A percentile compares a stretch with the other conserved stretches of the same genome.
These are phyloP conservation scores for Ramaria sp. DNA, from an alignment of 768 basidiomycete genomes.

Conservation along the genomic window DNA sequence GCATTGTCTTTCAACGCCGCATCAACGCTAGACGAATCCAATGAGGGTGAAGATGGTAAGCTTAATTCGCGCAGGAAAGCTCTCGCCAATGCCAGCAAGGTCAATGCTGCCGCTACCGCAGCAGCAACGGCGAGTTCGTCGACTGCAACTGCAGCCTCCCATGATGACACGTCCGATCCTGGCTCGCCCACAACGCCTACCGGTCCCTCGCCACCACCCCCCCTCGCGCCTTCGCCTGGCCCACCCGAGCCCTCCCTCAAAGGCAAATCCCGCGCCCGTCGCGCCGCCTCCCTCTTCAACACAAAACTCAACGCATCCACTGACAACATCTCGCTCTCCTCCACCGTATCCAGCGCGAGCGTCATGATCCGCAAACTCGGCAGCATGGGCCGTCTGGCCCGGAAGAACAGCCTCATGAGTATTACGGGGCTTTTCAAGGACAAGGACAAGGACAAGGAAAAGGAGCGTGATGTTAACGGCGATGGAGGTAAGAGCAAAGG, in stretches of 20 bases:
- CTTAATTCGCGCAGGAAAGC: conserved; percentile 10
- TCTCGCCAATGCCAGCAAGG: conserved; percentile 10
- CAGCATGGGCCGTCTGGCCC: conserved; percentile 77
- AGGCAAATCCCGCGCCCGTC: conserved; percentile 15
- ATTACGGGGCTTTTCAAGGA: conserved; percentile 94
- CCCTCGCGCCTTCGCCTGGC: neutral
- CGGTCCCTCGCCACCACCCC: conserved; percentile 16
- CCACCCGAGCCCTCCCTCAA: neutral
- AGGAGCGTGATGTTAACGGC: conserved; percentile 18
- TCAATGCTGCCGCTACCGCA: conserved; percentile 9
- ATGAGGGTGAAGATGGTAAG: conserved; percentile 28
- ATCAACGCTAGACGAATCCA: conserved; percentile 47
- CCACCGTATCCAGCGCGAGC: conserved; percentile 88
- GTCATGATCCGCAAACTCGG: conserved; percentile 97
- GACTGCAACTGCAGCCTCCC: neutral
- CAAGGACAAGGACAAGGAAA: conserved; percentile 50
- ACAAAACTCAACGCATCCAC: conserved; percentile 79
- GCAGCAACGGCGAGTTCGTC: conserved; percentile 3
- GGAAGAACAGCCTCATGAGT: conserved; percentile 80
- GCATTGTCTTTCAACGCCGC: conserved; percentile 58
- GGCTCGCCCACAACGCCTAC: conserved; percentile 12
- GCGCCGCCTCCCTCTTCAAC: conserved; percentile 75
- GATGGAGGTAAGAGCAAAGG: conserved; percentile 28
- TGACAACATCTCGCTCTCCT: conserved; percentile 91
- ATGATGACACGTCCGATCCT: neutral